A percentile compares a stretch with the other conserved stretches of the same genome.
These are phyloP conservation scores for Candida manassasensis DNA, from an alignment of 805 yeast species.

Conservation along the genomic window DNA sequence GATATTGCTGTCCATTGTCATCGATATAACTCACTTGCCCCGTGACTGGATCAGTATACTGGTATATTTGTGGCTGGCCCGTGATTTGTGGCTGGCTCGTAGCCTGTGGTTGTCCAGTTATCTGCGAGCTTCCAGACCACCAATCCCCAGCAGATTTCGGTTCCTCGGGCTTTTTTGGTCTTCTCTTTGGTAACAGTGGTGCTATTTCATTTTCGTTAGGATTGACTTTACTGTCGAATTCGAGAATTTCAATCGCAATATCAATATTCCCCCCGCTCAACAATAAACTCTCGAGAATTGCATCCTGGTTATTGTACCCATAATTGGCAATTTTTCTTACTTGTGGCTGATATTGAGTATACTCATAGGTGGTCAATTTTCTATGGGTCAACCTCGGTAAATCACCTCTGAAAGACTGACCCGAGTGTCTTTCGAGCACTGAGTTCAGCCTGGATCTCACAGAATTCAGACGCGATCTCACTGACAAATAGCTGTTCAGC, in stretches of 20 bases:
- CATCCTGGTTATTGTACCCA: slow-evolving; percentile 56
- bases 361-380: slow-evolving; percentile 50
- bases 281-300: slow-evolving; percentile 58
- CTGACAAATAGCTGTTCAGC: slow-evolving; percentile 1
- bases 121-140: slow-evolving; percentile 10
- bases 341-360: slow-evolving; percentile 45
- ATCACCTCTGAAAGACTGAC: slow-evolving; percentile 2
- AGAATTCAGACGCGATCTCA: neutral
- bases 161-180: slow-evolving; percentile 17
- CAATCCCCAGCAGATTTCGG: slow-evolving; percentile 9
- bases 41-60: slow-evolving; percentile 67
- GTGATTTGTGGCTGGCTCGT: slow-evolving; percentile 4
- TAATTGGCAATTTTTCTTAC: slow-evolving; percentile 41
- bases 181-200: slow-evolving; percentile 43
- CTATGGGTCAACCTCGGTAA: slow-evolving; percentile 46
- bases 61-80: slow-evolving; percentile 48
- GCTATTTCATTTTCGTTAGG: slow-evolving; percentile 38
- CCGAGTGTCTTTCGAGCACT: slow-evolving; percentile 8
- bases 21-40: slow-evolving; percentile 67
- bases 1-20: slow-evolving; percentile 59
- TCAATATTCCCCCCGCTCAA: slow-evolving; percentile 56
- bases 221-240: slow-evolving; percentile 31
- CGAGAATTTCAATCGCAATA: slow-evolving; percentile 55
- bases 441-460: slow-evolving; percentile 17
- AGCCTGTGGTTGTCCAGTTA: slow-evolving; percentile 5